Conservation (phyloP, 129 eudicot species). For the Chrysanthemum lavandulifolium region DNA sequence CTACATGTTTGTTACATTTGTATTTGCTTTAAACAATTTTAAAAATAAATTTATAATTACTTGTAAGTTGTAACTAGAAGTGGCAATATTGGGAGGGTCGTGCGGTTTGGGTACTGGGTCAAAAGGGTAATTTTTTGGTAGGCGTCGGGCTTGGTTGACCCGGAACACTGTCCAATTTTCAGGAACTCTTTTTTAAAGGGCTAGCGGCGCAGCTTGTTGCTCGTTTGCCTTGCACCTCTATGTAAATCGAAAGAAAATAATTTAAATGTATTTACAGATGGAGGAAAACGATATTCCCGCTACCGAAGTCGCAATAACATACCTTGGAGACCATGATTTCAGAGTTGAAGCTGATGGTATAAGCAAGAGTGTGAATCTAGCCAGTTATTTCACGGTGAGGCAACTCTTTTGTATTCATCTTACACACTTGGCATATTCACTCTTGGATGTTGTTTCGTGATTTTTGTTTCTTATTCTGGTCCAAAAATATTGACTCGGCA, state of each 20-base stretch:
- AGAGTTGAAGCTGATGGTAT: conserved; percentile 76
- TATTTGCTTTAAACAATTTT: neutral
- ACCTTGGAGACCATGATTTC: conserved; percentile 63
- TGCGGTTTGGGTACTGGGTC: neutral
- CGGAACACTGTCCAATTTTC: no score
- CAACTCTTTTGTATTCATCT: conserved; percentile 19
- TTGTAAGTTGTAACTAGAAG: neutral
- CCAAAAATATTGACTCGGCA: neutral
- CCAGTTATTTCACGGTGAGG: conserved; percentile 68
- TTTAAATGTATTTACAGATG: conserved; percentile 41
- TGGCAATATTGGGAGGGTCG: neutral
- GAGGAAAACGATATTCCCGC: conserved; percentile 47
- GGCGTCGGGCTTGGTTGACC: neutral
- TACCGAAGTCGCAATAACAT: conserved; percentile 55
- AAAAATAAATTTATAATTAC: no score
- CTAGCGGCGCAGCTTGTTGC: no score
- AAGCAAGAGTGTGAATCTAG: conserved; percentile 63
- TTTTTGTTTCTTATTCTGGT: conserved; percentile 11
- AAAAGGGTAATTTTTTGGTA: neutral
- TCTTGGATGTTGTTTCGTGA: conserved; percentile 6
- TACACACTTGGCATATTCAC: neutral
- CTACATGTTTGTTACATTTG: conserved; percentile 5
- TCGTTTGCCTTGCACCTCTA: no score
- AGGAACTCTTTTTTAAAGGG: no score
- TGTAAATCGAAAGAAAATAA: no score